A percentile compares a stretch with the other conserved stretches of the same genome.
These are phyloP conservation scores for Hypoxylon subgilvum DNA, from an alignment of 495 filamentous ascomycete genomes.

Conservation along the genomic window DNA sequence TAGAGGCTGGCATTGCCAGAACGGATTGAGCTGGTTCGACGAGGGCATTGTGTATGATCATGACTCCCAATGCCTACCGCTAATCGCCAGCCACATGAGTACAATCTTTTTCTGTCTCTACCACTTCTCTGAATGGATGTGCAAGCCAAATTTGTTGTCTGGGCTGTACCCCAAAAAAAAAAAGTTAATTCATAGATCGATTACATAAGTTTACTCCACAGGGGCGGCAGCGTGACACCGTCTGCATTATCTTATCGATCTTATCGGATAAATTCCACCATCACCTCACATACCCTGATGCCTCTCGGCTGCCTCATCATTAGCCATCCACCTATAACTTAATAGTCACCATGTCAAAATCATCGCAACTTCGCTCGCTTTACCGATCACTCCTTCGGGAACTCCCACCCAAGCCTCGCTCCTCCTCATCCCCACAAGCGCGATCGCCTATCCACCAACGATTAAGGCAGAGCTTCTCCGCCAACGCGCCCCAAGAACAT, in stretches of 20 bases:
- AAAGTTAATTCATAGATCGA: no score
- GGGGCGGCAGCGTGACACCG: no score
- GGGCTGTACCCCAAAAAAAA: no score
- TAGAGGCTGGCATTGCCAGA: constrained; percentile 34
- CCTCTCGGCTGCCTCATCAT: constrained; percentile 1
- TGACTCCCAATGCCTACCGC: background rate
- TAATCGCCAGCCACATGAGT: no score
- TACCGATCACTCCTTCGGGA: constrained; percentile 93
- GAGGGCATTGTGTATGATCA: constrained; percentile 10
- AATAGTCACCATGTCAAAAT: constrained; percentile 39
- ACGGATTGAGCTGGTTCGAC: constrained; percentile 25
- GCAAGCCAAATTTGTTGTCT: no score
- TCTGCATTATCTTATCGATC: constrained; percentile 26
- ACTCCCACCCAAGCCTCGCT: constrained; percentile 72
- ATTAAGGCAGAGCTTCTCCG: constrained; percentile 62
- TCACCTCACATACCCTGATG: background rate
- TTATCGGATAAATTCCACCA: constrained; percentile 1
- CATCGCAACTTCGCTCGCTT: constrained; percentile 69
- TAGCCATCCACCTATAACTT: background rate
- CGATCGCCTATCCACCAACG: constrained; percentile 65
- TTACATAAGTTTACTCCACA: no score
- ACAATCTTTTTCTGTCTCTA: no score
- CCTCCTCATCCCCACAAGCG: constrained; percentile 47
- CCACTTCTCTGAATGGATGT: no score
- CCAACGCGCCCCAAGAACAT: constrained; percentile 32